Percentiles rank a stretch among this genome's conserved stretches.
These are phyloP conservation scores for Arthrobotrys iridis DNA, from an alignment of 2,329 filamentous ascomycete species.

Conservation along the genomic window DNA sequence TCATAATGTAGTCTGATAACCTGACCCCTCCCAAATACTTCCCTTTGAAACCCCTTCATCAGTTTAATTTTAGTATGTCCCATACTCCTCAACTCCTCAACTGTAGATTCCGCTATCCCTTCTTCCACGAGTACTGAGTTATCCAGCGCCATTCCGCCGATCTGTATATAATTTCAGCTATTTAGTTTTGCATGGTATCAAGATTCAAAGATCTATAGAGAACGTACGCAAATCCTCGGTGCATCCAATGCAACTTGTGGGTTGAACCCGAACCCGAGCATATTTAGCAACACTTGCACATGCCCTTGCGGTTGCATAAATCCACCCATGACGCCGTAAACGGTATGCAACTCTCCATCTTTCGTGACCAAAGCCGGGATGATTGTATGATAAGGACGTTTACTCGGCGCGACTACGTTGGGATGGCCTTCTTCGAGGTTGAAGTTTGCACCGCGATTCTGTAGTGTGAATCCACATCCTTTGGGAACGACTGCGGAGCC, in stretches of 20 bases:
- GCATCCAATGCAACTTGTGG: constrained; percentile 91
- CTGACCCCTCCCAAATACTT: constrained; percentile 85
- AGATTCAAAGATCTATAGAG: background rate
- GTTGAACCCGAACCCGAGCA: constrained; percentile 80
- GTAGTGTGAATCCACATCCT: constrained; percentile 89
- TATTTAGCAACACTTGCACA: constrained; percentile 89
- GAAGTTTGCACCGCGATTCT: constrained; percentile 93
- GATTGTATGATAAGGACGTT: constrained; percentile 96
- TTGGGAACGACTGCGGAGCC: constrained; percentile 85
- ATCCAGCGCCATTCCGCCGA: constrained; percentile 74
- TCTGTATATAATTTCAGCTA: constrained; percentile 59
- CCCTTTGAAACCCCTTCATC: constrained; percentile 72
- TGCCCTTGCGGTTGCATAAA: constrained; percentile 99
- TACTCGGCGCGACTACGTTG: constrained; percentile 80
- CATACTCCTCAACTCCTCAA: constrained; percentile 73
- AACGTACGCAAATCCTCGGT: constrained; percentile 82
- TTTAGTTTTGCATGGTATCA: constrained; percentile 14
- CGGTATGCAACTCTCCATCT: constrained; percentile 60
- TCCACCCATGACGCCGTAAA: constrained; percentile 96
- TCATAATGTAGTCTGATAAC: constrained; percentile 82
- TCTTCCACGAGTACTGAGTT: constrained; percentile 76
- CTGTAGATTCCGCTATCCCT: constrained; percentile 75
- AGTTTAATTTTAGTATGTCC: constrained; percentile 77
- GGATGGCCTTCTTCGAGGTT: constrained; percentile 75
- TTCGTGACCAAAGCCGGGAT: constrained; percentile 93